Evolutionary conservation across 2,329 filamentous ascomycete genomes (phyloP).

Genomic region (Zymoseptoria tritici): DNA sequence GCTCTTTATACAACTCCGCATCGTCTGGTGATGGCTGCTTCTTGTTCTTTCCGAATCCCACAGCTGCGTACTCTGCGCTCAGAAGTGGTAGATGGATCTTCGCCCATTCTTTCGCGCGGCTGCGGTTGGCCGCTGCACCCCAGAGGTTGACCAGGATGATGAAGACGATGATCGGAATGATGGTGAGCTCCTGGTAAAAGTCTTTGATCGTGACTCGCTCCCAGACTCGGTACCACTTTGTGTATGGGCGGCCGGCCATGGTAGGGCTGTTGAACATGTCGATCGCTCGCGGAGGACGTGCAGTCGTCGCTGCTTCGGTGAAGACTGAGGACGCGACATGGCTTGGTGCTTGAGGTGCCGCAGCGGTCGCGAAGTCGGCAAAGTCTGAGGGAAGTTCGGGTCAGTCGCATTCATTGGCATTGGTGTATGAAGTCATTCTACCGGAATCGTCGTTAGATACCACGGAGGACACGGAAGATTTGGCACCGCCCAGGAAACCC

Average conservation of each 20-base stretch:
- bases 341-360: slow-evolving; percentile 53
- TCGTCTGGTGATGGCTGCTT: slow-evolving; percentile 31
- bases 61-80: slow-evolving; percentile 73
- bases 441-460: slow-evolving; percentile 54
- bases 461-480: slow-evolving; percentile 44
- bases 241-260: slow-evolving; percentile 58
- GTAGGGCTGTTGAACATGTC: slow-evolving; percentile 26
- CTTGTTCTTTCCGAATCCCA: slow-evolving; percentile 59
- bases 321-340: slow-evolving; percentile 44
- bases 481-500: slow-evolving; percentile 61
- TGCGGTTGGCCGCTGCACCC: slow-evolving; percentile 71
- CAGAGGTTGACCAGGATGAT: slow-evolving; percentile 73
- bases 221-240: slow-evolving; percentile 95
- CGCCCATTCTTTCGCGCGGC: slow-evolving; percentile 74
- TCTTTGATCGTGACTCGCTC: slow-evolving; percentile 78
- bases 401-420: slow-evolving; percentile 8
- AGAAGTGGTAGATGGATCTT: slow-evolving; percentile 64
- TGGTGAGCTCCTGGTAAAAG: slow-evolving; percentile 79
- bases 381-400: slow-evolving; percentile 54
- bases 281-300: slow-evolving; percentile 31
- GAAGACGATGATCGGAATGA: slow-evolving; percentile 66
- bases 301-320: slow-evolving; percentile 34
- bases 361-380: slow-evolving; percentile 79
- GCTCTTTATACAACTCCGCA: slow-evolving; percentile 70
- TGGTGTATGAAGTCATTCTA: slow-evolving; percentile 37